Evolutionary conservation across 306 rosid species (phyloP), one percentile per base, ranked within the genome.

Genomic region (Ziziphus jujuba): DNA sequence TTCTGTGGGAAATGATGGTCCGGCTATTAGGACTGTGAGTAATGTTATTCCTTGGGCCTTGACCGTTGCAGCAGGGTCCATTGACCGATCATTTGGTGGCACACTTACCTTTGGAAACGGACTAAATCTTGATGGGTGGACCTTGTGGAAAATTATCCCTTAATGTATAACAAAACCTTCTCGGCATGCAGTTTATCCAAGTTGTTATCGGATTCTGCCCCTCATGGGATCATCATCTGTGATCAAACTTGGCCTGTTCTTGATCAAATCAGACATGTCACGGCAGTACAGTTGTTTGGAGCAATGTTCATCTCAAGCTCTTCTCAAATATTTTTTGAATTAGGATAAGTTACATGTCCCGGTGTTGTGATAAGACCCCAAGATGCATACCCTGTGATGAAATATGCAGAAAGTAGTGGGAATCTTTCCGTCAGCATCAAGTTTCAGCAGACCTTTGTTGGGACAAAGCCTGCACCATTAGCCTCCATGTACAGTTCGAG

Each of bases 401-500:
- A 59, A 14, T 75, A 84, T 20, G 74, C 77, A 21, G 28, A 3
- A 35, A 56, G 20, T 0, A 38, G 31, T 31, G 3, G 8, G 1
- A 4, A 9, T 6, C 60, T 81, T 9, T 19, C 33, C 2, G 86
- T 81, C 3, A 73, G 56, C 72, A 72, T 84, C 21, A 35, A 36
- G 1, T 84, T 84, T 70, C 83, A 68, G 65, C 59, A 82, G 71
- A 75, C 86, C 16, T 66, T 47, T 13, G 57, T 74, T 1, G 81
- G 83, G 16, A 52, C 40, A 11, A 74, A 71, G 52, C 81, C 74
- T 58, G 81, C 86, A 21, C 95, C 90, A 0, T 62, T 83, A 17
- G 90, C 54, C 0, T 87, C 95, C 0, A 11, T 4, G 11, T 87
- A 77, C 83, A 53, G 55, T 9, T 77, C 79, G 36, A 71, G 85